A percentile compares a stretch with the other conserved stretches of the same genome.
These are phyloP conservation scores for Melampsora americana DNA, from an alignment of 1,284 basidiomycete genomes.

Conservation along the genomic window DNA sequence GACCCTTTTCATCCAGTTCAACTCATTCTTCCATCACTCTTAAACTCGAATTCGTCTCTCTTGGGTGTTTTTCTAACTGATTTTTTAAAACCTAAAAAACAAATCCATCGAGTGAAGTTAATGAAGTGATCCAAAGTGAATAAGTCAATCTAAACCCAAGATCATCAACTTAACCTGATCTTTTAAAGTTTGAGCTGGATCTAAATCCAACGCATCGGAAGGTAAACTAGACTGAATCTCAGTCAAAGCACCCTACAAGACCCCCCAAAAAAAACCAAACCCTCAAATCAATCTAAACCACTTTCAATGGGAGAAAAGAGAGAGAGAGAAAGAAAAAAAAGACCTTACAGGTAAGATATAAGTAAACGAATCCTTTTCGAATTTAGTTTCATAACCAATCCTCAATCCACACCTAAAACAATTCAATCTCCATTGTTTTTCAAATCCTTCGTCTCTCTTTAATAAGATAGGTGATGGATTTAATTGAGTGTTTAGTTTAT, in stretches of 20 bases:
- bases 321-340: neutral
- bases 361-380: slow-evolving; percentile 15
- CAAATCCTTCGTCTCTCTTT: neutral
- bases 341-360: slow-evolving; percentile 38
- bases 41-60: no score
- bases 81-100: no score
- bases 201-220: slow-evolving; percentile 19
- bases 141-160: no score
- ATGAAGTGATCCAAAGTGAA: no score
- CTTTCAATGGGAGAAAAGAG: no score
- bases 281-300: neutral
- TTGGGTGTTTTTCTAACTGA: no score
- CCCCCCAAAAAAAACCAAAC: neutral
- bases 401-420: slow-evolving; percentile 15
- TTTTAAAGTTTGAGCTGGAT: slow-evolving; percentile 20
- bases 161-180: no score
- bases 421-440: slow-evolving; percentile 26
- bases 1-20: no score
- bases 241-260: slow-evolving; percentile 26
- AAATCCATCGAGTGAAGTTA: no score
- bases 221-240: slow-evolving; percentile 43
- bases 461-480: slow-evolving; percentile 1
- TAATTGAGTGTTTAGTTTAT: slow-evolving; percentile 25
- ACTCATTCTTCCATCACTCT: no score
- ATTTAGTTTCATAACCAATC: slow-evolving; percentile 30